A percentile compares a stretch with the other conserved stretches of the same genome.
Conservation (phyloP, 345 rosid genomes). For the Punica granatum region DNA sequence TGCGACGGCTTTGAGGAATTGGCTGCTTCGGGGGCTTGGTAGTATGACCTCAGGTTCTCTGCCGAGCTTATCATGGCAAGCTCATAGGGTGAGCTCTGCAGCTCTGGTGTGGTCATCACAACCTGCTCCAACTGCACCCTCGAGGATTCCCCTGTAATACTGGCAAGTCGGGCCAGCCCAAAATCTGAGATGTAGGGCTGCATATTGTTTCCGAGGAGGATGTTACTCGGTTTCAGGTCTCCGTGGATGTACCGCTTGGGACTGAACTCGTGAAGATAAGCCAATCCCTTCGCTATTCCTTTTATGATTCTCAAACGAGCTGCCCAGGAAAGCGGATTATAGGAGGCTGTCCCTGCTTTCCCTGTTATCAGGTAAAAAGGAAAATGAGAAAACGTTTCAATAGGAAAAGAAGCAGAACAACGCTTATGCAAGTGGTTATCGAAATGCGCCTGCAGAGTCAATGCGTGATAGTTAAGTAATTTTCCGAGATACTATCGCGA, state of each 20-base stretch:
- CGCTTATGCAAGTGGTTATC: too few relatives aligned
- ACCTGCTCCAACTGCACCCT: slow-evolving; percentile 27
- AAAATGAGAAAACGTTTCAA: background rate
- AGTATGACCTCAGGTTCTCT: slow-evolving; percentile 31
- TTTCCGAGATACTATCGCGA: background rate
- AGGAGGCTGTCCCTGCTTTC: slow-evolving; percentile 46
- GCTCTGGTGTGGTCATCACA: slow-evolving; percentile 26
- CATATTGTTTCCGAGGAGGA: slow-evolving; percentile 66
- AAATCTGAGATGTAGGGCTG: slow-evolving; percentile 75
- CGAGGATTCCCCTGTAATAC: slow-evolving; percentile 35
- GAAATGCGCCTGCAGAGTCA: background rate
- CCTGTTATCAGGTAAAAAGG: slow-evolving; percentile 26
- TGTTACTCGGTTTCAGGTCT: slow-evolving; percentile 64
- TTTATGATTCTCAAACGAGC: slow-evolving; percentile 53
- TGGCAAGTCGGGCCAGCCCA: slow-evolving; percentile 63
- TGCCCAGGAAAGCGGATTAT: slow-evolving; percentile 58
- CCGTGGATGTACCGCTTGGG: slow-evolving; percentile 82
- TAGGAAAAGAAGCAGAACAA: background rate
- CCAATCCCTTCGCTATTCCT: slow-evolving; percentile 73
- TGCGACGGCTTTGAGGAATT: slow-evolving; percentile 73
- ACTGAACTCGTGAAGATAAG: slow-evolving; percentile 68
- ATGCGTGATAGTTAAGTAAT: too few relatives aligned
- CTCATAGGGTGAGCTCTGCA: slow-evolving; percentile 43
- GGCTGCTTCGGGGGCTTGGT: slow-evolving; percentile 75
- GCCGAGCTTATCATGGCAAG: slow-evolving; percentile 25